Base-by-base conservation (phyloP, 2,329 filamentous ascomycete genomes). In the Apiospora marii region DNA sequence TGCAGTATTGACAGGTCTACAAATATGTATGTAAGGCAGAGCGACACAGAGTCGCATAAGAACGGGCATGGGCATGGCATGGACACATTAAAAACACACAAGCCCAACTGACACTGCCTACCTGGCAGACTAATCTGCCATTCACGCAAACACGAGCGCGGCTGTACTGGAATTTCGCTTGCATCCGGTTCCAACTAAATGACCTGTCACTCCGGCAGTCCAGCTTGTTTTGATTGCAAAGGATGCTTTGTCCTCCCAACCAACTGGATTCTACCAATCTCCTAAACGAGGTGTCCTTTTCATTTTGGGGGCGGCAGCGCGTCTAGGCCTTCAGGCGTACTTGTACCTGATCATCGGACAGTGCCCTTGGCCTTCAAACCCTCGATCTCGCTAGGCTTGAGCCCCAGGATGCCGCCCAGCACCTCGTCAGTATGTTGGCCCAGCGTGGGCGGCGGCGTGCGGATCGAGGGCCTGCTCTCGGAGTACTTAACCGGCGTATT, bases 401-500 rank as follows among this genome's bases (percentile, higher is more conserved):
- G 84, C 0, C 91, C 90, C 24, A 96, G 82, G 30, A 94, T 80
- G 34, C 89, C 87, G 27, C 82, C 80, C 72, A 98, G 82, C 6
- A 98, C 87, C 81, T 96, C 93, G 76, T 94, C 87, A 0, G 95
- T 98, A 82, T 98, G 94, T 83, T 98, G 91, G 0, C 95, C 96
- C 46, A 99, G 84, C 10, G 92, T 93, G 0, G 96, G 96, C 24
- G 96, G 96, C 37, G 93, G 89, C 4, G 87, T 92, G 46, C 96
- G 88, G 51, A 97, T 91, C 4, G 90, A 89, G 0, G 95, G 94
- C 76, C 89, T 91, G 37, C 92, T 93, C 76, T 95, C 91, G 6
- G 95, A 98, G 82, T 95, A 97, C 82, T 99, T 99, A 73, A 99
- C 92, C 0, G 96, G 96, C 0, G 95, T 97, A 79, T 97, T 98